Base-by-base conservation (phyloP, 2,329 filamentous ascomycete genomes). In the Dactylonectria macrodidyma region DNA sequence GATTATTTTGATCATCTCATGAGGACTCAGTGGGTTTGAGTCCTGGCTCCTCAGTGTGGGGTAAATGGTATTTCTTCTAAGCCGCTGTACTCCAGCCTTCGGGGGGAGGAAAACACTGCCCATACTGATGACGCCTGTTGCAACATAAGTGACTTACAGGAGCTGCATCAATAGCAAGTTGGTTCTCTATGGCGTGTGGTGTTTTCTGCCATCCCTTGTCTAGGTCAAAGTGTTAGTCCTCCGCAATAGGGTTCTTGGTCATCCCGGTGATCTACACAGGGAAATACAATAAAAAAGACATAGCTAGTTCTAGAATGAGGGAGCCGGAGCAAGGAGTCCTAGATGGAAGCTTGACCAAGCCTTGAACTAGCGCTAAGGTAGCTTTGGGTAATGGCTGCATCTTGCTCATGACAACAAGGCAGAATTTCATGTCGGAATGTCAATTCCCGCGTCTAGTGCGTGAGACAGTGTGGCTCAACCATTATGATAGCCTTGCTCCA, bases 371-470 rank as follows among this genome's bases (percentile, higher is more conserved):
- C 6, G 16, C 50, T 52, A 52, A 11, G 19, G 50, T 16, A 16
- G 26, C 50, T 52, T 22, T 16, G 5, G 26, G 30, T 33, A 26
- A 26, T n/a, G 26, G 26, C 33, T 51, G 48, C 48, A 14, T 33
- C 47, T 24, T 14, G 11, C 16, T 14, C 19, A 33, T 14, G 14
- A 30, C 50, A 2, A 3, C 6, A 22, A 54, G 10, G 50, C 9
- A 54, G 50, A 54, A 54, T 54, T n/a, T 33, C 50, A 36, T 33
- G 30, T 54, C n/a, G 9, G 50, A n/a, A n/a, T 36, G 8, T 33
- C n/a, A 36, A 16, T n/a, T 54, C 30, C 50, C 10, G 50, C 8
- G 16, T 16, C 48, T 52, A n/a, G 16, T 8, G 26, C 30, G 8
- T 33, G 9, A n/a, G 26, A 16, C 8, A 19, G 48, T 52, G 48